A percentile compares a stretch with the other conserved stretches of the same genome.
phyloP scores from a whole-genome alignment of 306 rosid species.

The Purshia tridentata region DNA sequence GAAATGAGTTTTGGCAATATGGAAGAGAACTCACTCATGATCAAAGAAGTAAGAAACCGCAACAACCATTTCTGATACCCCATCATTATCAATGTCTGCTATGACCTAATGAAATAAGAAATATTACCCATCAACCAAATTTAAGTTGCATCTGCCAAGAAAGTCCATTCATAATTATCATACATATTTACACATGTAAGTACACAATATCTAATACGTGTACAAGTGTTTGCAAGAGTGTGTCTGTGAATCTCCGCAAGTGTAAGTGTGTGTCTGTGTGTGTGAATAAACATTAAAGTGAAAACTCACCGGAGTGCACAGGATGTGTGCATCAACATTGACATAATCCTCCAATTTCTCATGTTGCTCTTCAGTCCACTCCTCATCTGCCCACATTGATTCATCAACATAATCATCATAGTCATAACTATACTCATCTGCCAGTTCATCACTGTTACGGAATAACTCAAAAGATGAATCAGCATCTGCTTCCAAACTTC shows the following conservation, averaged over 20 bases:
- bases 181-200: background rate
- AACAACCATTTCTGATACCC: constrained; percentile 87
- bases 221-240: background rate
- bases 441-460: constrained; percentile 78
- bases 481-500: constrained; percentile 78
- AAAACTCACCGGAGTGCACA: constrained; percentile 89
- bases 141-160: constrained; percentile 6
- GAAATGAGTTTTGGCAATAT: background rate
- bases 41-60: constrained; percentile 96
- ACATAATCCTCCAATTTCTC: constrained; percentile 81
- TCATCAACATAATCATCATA: constrained; percentile 91
- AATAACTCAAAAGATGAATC: constrained; percentile 84
- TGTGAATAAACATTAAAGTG: constrained; percentile 10
- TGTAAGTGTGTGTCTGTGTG: background rate
- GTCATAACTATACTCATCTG: constrained; percentile 85
- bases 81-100: constrained; percentile 96
- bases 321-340: constrained; percentile 76
- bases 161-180: background rate
- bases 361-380: constrained; percentile 71
- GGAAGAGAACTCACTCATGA: constrained; percentile 72
- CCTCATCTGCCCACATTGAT: constrained; percentile 96
- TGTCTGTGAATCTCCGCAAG: too few species aligned
- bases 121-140: constrained; percentile 17
- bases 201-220: background rate
- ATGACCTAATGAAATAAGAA: constrained; percentile 60